phyloP scores from a whole-genome alignment of 1,139 yeast species.

The Meyerozyma guilliermondii region DNA sequence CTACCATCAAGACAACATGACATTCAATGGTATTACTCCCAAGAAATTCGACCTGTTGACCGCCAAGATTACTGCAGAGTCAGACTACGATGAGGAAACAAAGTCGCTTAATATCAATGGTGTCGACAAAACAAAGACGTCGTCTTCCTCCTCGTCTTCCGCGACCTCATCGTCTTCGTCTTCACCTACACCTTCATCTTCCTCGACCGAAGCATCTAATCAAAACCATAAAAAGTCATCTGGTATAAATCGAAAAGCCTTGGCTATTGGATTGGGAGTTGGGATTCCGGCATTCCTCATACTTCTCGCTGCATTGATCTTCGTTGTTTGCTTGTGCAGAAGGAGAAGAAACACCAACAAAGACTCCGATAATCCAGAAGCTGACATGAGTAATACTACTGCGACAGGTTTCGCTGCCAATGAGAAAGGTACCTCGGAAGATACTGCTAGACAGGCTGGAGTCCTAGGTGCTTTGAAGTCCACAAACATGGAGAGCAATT shows the following conservation, averaged over 20 bases:
- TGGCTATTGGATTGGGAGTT: constrained; percentile 89
- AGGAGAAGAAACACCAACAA: constrained; percentile 31
- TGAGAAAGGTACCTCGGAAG: constrained; percentile 24
- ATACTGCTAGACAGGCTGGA: constrained; percentile 42
- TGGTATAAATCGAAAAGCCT: constrained; percentile 31
- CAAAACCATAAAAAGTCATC: constrained; percentile 13
- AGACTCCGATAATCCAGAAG: constrained; percentile 28
- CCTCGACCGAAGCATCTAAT: constrained; percentile 19
- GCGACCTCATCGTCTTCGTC: constrained; percentile 18
- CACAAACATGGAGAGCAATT: constrained; percentile 16
- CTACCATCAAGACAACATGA: constrained; percentile 53
- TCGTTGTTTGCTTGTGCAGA: constrained; percentile 52
- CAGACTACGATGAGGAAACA: constrained; percentile 26
- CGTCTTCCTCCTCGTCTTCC: constrained; percentile 18
- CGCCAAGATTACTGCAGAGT: constrained; percentile 51
- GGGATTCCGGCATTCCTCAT: constrained; percentile 58
- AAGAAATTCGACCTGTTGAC: constrained; percentile 42
- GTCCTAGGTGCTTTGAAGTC: background rate
- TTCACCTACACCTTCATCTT: constrained; percentile 19
- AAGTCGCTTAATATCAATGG: constrained; percentile 56
- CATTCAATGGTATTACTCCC: constrained; percentile 70
- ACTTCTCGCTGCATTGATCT: constrained; percentile 43
- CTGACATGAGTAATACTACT: constrained; percentile 33
- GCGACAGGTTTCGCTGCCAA: constrained; percentile 31
- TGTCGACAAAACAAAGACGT: constrained; percentile 22